These are phyloP conservation scores for Suhomyces guaymorum DNA, from an alignment of 1,139 yeast genomes.

Conservation along the genomic window DNA sequence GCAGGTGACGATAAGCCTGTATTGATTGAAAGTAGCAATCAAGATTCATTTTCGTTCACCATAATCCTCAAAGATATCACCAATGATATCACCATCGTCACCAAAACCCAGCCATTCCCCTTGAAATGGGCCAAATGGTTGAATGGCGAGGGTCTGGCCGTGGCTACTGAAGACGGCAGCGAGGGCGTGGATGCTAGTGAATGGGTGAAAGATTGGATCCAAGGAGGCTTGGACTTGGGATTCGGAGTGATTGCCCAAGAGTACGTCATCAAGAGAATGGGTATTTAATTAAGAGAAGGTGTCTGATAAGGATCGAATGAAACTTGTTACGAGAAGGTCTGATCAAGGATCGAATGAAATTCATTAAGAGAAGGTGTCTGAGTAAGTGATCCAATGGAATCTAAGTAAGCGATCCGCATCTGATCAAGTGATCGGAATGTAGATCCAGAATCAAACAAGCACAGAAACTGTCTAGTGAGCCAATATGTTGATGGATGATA, in stretches of 20 bases:
- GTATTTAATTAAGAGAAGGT: too few relatives aligned
- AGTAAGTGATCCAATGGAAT: too few relatives aligned
- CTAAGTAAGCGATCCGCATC: too few relatives aligned
- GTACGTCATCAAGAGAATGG: slow-evolving; percentile 92
- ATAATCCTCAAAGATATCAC: slow-evolving; percentile 74
- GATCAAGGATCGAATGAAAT: too few relatives aligned
- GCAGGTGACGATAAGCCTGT: slow-evolving; percentile 40
- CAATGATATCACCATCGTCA: slow-evolving; percentile 69
- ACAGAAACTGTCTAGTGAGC: too few relatives aligned
- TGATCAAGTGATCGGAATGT: too few relatives aligned
- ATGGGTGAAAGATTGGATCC: slow-evolving; percentile 95
- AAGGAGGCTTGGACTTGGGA: slow-evolving; percentile 74
- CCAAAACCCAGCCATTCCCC: slow-evolving; percentile 90
- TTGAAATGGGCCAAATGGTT: slow-evolving; percentile 87
- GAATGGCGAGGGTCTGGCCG: slow-evolving; percentile 47
- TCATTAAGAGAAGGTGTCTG: too few relatives aligned
- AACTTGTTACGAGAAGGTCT: too few relatives aligned
- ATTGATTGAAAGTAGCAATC: slow-evolving; percentile 42
- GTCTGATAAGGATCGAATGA: too few relatives aligned
- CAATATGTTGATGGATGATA: too few relatives aligned
- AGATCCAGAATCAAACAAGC: too few relatives aligned
- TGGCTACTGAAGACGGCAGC: slow-evolving; percentile 30
- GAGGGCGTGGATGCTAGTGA: slow-evolving; percentile 80
- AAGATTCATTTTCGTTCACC: slow-evolving; percentile 58
- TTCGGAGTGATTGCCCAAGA: slow-evolving; percentile 88